Percentiles rank a stretch among this genome's conserved stretches.
phyloP scores from a whole-genome alignment of 495 filamentous ascomycete species.

The Staphylotrichum longicolle region DNA sequence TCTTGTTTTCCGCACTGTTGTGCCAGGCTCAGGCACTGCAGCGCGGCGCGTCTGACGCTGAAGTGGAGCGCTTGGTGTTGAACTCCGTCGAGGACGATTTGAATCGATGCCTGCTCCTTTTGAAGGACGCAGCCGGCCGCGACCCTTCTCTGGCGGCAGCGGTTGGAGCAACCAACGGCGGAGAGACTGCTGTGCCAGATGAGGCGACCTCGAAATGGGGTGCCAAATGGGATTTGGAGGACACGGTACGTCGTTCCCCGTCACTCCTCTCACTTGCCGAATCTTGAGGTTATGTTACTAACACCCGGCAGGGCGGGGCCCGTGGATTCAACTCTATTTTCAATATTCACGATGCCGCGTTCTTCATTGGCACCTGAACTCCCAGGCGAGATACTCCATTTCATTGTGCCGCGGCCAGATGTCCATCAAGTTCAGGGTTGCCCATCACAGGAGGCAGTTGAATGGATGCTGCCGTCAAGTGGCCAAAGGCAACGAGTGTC shows the following conservation, averaged over 20 bases:
- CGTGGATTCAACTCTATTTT: constrained; percentile 33
- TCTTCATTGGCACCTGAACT: constrained; percentile 26
- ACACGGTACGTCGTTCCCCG: constrained; percentile 21
- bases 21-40: constrained; percentile 47
- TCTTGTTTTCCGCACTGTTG: constrained; percentile 44
- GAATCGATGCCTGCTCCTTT: constrained; percentile 21
- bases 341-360: constrained; percentile 29
- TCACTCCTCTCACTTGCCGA: too few species aligned
- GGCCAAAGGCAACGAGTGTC: too few species aligned
- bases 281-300: not conserved
- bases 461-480: too few species aligned
- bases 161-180: constrained; percentile 9
- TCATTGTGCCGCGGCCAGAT: not conserved
- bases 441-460: not conserved
- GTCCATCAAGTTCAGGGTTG: not conserved
- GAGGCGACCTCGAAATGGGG: constrained; percentile 4
- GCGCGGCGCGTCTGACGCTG: constrained; percentile 28
- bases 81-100: constrained; percentile 28
- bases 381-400: not conserved
- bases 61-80: constrained; percentile 33
- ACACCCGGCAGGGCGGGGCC: constrained; percentile 10
- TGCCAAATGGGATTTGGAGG: constrained; percentile 19
- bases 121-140: constrained; percentile 24
- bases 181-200: constrained; percentile 2
- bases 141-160: not conserved